Base-by-base conservation (phyloP, 177 flowering plant genomes). In the Vitis hybrid region DNA sequence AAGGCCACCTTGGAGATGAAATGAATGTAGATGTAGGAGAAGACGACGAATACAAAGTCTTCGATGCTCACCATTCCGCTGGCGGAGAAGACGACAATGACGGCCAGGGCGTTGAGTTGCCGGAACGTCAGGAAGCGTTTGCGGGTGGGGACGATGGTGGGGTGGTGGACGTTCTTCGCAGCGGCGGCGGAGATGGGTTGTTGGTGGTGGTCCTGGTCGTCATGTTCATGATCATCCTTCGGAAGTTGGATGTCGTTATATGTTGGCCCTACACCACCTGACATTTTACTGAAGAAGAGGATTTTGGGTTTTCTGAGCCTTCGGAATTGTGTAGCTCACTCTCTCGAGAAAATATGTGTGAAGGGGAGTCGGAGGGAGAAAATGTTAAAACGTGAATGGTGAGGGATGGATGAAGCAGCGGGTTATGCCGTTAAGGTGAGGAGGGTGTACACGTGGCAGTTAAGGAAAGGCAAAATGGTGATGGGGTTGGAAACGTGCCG, bases 241-340 rank as follows among this genome's bases (percentile, higher is more conserved):
- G 86, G 90, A 29, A 81, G 84, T 56, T 59, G 26, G 4, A 84
- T 83, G 76, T 90, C 90, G 39, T 65, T 65, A 68, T 79, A 49
- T 4, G 81, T 77, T 52, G 87, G 85, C 3, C 96, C 90, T n/a
- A 89, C 85, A 11, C 89, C 90, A n/a, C 89, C 91, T 2, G 93
- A 87, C 91, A 90, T 90, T 50, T 73, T 49, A 58, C n/a, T 53
- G 39, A 3, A 3, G 7, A 16, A 13, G n/a, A 22, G 21, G 49
- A 10, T 51, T 64, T 49, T 39, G 48, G 48, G 48, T 5, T 29
- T 29, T 29, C 31, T 4, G 31, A 29, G 31, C 31, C 31, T 39
- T 39, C 48, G 48, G 9, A 39, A 39, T 5, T 39, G 2, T 39
- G 48, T 39, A 39, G 48, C 9, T 39, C 48, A 39, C 48, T 39